Evolutionary conservation across 257 asterid genomes (phyloP).

Genomic region (Petrea volubilis): DNA sequence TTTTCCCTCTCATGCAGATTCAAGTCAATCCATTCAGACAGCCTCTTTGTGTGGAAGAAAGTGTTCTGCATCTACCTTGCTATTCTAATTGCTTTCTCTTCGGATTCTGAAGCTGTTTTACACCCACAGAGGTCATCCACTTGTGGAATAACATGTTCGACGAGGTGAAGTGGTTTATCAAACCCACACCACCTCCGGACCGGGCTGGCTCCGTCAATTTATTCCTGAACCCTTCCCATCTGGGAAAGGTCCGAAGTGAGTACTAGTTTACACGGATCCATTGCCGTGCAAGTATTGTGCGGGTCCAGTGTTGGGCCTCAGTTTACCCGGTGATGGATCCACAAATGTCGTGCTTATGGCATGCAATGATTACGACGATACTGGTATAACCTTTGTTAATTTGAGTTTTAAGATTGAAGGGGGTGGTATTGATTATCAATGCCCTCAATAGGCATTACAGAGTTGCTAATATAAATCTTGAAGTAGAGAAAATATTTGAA

Average conservation of each 20-base stretch:
- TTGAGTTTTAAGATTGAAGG: no score
- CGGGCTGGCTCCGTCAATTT: no score
- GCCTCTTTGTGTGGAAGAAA: slow-evolving; percentile 73
- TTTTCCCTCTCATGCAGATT: slow-evolving; percentile 44
- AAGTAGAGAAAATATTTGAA: background rate
- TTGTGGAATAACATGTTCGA: background rate
- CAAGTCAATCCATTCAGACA: slow-evolving; percentile 95
- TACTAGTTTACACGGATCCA: no score
- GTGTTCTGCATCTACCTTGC: slow-evolving; percentile 74
- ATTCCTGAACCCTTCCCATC: no score
- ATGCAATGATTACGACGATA: background rate
- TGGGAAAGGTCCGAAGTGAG: no score
- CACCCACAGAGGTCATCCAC: background rate
- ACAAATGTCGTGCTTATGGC: background rate
- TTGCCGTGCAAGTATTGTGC: no score
- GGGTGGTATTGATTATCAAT: background rate
- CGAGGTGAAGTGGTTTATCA: no score
- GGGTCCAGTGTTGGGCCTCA: background rate
- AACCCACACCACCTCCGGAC: no score
- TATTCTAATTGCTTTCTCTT: slow-evolving; percentile 87
- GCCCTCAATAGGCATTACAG: background rate
- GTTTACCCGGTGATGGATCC: no score
- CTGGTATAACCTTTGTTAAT: background rate
- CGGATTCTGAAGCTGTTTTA: slow-evolving; percentile 54
- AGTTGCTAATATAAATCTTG: background rate